Evolutionary conservation across 2,329 filamentous ascomycete genomes (phyloP).

Genomic region (Colletotrichum eleusines): DNA sequence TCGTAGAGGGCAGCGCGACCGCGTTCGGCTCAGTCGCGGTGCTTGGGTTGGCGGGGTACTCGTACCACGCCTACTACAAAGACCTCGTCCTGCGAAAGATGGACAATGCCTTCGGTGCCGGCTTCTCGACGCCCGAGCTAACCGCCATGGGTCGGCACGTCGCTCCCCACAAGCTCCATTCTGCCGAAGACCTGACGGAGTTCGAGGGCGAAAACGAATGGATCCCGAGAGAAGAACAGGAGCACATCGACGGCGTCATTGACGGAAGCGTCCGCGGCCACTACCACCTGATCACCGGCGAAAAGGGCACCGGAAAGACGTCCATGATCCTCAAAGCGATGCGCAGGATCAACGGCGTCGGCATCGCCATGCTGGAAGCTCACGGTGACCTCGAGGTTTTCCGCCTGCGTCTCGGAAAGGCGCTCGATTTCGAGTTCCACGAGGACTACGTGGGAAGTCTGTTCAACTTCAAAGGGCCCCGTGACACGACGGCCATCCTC

Average conservation of each 20-base stretch:
- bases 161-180: constrained; percentile 45
- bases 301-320: constrained; percentile 79
- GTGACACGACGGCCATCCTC: constrained; percentile 75
- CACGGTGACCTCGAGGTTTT: constrained; percentile 79
- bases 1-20: constrained; percentile 47
- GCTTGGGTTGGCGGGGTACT: constrained; percentile 50
- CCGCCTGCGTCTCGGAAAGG: constrained; percentile 77
- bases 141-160: constrained; percentile 59
- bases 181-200: constrained; percentile 43
- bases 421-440: constrained; percentile 76
- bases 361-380: constrained; percentile 78
- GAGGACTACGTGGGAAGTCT: constrained; percentile 77
- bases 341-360: constrained; percentile 74
- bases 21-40: constrained; percentile 47
- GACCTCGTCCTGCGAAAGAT: constrained; percentile 77
- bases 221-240: constrained; percentile 73
- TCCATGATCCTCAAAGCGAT: constrained; percentile 79
- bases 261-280: constrained; percentile 68
- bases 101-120: constrained; percentile 77
- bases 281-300: constrained; percentile 76
- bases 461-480: constrained; percentile 77
- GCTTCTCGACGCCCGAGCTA: constrained; percentile 74
- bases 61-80: constrained; percentile 67
- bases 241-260: constrained; percentile 71
- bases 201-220: constrained; percentile 52